Base-by-base conservation (phyloP, 768 basidiomycete species). In the Lentinula sp. region DNA sequence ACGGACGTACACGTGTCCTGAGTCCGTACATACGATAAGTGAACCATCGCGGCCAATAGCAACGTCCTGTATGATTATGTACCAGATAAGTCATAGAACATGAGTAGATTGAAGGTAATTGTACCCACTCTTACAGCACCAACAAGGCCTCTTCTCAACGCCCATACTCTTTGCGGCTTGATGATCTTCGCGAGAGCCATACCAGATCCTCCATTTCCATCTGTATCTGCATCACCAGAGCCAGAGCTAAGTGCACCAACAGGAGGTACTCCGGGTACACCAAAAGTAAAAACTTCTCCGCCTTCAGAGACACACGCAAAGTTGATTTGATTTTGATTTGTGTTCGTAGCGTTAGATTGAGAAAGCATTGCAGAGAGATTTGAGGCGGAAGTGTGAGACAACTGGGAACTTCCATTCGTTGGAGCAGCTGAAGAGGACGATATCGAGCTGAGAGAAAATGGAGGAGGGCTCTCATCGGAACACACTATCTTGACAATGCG, bases 221-320 rank as follows among this genome's bases (percentile, higher is more conserved):
- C 34, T 4, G n/a, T 15, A 23, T 52, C 59, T 21, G 4, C 18
- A 42, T 52, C 49, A 28, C 32, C 18, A 18, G 46, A 39, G 28
- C 21, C 21, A 5, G 48, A n/a, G 13, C 50, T 37, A 2, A 60
- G 23, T 21, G 32, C 48, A 52, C 59, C 59, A 9, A 60, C 37
- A 52, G 59, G 59, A n/a, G 59, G 59, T 3, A 70, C 69, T 34
- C 71, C 67, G 0, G 78, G 77, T 0, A 83, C 71, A 3, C 80
- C 75, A 68, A 95, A 97, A 0, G 87, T 90, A 70, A 93, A 98
- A 2, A 98, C 83, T 70, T 98, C 96, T n/a, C 96, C 96, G 37
- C 59, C 49, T 21, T 60, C 59, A 7, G 59, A 60, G 40, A 60
- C 59, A 43, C 59, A 60, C 5, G 50, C 59, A 52, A 60, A 60